A percentile compares a stretch with the other conserved stretches of the same genome.
These are phyloP conservation scores for Xylaria grammica DNA, from an alignment of 495 filamentous ascomycete species.

Conservation along the genomic window DNA sequence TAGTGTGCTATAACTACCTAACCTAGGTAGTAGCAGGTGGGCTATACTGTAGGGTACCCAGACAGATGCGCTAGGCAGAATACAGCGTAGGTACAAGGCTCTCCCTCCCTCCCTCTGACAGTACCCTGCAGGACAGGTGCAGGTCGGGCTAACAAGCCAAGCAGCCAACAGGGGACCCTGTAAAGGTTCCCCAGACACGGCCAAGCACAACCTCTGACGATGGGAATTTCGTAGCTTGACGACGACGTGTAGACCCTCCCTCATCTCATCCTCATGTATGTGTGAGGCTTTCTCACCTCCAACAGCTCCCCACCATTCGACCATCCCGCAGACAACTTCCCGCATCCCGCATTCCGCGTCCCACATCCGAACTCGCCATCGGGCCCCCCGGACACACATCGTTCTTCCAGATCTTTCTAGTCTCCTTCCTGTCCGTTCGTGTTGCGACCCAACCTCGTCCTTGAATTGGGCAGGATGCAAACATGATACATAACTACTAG, in stretches of 20 bases:
- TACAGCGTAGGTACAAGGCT: no score
- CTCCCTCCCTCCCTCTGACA: no score
- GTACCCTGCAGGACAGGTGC: no score
- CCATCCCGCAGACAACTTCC: neutral
- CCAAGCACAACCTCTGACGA: neutral
- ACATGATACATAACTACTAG: constrained; percentile 25
- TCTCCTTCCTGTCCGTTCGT: constrained; percentile 14
- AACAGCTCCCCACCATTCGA: constrained; percentile 29
- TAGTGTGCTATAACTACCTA: no score
- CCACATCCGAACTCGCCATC: constrained; percentile 27
- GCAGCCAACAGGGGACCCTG: neutral
- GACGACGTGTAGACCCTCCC: neutral
- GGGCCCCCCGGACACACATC: constrained; percentile 22
- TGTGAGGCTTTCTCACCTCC: constrained; percentile 29
- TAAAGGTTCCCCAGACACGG: neutral
- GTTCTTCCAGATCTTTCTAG: constrained; percentile 21
- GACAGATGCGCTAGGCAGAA: no score
- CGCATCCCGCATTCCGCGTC: neutral
- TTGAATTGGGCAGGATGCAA: constrained; percentile 36
- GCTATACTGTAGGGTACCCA: no score
- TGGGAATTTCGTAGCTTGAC: neutral
- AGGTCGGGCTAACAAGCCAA: no score
- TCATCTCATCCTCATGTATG: no score
- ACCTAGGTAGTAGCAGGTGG: no score
- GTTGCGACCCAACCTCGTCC: constrained; percentile 38